Evolutionary conservation across 805 yeast species (phyloP), one percentile per base, ranked within the genome.

Genomic region (Candida schatavii): DNA sequence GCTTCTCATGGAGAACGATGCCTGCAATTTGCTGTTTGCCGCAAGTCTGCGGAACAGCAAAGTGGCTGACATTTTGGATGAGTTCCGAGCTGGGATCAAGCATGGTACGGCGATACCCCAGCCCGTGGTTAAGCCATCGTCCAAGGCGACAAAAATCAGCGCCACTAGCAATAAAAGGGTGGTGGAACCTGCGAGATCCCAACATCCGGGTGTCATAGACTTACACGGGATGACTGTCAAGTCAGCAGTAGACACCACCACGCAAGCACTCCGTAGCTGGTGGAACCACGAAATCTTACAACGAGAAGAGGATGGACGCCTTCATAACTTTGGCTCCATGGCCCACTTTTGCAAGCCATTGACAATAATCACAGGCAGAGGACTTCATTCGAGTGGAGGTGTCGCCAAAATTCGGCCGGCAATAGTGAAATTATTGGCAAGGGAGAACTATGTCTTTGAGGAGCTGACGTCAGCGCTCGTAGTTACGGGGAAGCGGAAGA

Each of bases 381-480:
- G 93, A 0, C 51, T 81, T 4, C 93, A 85, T 56, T 81, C 87
- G 35, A 66, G 55, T 1, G 78, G 75, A 4, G 87, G 88, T 0
- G 54, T 64, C 1, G 68, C 85, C 1, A 72, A 64, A 44, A 68
- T 85, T 14, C 69, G 70, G 44, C 57, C 46, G 1, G 52, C 70
- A 2, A 76, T 83, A 3, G 59, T 62, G 35, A 64, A 57, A 15
- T 57, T 63, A 47, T 61, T 85, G 31, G 49, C 46, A 2, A 45
- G 45, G 0, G 51, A 64, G 4, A 55, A 56, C 0, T 85, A 67
- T 51, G 42, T 70, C 2, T 81, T 59, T 48, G 66, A 66, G 3
- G 88, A 81, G 42, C 65, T 66, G 4, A 48, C 64, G 3, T 55
- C 59, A 26, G 49, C 55, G 3, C 52, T 47, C 36, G 44, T 43